phyloP scores from a whole-genome alignment of 371 early-diverging fungal species.

The Mortierella sp. region DNA sequence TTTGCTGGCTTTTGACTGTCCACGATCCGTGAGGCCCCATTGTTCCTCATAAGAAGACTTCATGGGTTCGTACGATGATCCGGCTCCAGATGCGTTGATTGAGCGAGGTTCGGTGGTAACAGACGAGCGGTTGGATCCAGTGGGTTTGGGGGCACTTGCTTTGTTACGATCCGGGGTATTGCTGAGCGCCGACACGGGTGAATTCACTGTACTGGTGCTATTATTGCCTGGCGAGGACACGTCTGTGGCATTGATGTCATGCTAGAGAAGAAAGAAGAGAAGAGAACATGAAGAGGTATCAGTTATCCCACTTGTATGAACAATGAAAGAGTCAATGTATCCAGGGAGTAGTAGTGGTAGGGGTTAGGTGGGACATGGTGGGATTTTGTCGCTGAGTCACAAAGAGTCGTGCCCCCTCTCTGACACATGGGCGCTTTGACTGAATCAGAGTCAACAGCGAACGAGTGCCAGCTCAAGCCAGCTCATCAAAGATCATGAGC shows the following conservation, averaged over 20 bases:
- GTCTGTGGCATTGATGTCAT: constrained; percentile 43
- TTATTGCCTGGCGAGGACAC: constrained; percentile 41
- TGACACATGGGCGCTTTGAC: constrained; percentile 10
- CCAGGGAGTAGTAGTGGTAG: too few species aligned
- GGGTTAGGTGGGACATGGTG: background rate
- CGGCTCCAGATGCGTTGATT: constrained; percentile 29
- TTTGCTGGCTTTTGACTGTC: constrained; percentile 27
- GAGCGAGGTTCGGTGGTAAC: constrained; percentile 33
- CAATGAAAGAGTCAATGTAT: constrained; percentile 14
- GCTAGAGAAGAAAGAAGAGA: constrained; percentile 16
- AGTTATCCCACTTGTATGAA: background rate
- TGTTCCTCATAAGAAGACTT: constrained; percentile 52
- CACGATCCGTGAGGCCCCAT: constrained; percentile 41
- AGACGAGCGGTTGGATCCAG: constrained; percentile 9
- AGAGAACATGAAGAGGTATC: background rate
- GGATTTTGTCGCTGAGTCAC: constrained; percentile 36
- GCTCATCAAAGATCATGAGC: constrained; percentile 13
- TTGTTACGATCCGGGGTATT: constrained; percentile 42
- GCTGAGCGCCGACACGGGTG: constrained; percentile 44
- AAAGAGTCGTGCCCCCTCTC: constrained; percentile 7
- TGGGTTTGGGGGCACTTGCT: constrained; percentile 9
- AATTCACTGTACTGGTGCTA: constrained; percentile 28
- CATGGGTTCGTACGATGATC: constrained; percentile 53
- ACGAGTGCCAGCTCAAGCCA: background rate
- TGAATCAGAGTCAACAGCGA: constrained; percentile 13